These are phyloP conservation scores for Didymella glomerata DNA, from an alignment of 2,329 filamentous ascomycete genomes.

Conservation along the genomic window DNA sequence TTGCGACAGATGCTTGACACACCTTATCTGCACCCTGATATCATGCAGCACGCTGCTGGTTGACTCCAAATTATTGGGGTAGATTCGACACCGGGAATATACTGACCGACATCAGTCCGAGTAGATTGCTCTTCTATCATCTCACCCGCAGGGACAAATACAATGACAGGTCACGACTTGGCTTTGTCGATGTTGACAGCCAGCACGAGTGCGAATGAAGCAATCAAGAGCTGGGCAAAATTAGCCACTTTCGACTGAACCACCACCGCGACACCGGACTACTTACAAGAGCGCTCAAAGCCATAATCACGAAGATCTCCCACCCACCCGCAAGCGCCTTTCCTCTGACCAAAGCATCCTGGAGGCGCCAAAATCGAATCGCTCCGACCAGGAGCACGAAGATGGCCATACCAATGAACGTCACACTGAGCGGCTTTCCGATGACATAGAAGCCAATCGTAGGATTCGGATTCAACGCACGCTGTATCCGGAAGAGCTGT, in stretches of 20 bases:
- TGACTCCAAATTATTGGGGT: constrained; percentile 14
- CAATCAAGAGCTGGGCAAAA: constrained; percentile 25
- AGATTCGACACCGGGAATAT: not conserved
- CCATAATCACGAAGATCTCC: constrained; percentile 63
- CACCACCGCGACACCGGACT: not conserved
- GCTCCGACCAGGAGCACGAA: constrained; percentile 63
- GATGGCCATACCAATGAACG: constrained; percentile 60
- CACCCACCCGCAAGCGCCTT: constrained; percentile 67
- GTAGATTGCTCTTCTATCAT: not conserved
- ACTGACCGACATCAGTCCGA: not conserved
- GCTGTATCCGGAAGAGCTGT: constrained; percentile 71
- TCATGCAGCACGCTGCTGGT: not conserved
- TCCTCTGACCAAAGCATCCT: constrained; percentile 65
- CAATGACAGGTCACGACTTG: not conserved
- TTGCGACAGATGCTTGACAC: constrained; percentile 7
- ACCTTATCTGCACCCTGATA: constrained; percentile 14
- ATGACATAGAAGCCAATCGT: constrained; percentile 68
- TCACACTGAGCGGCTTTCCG: constrained; percentile 66
- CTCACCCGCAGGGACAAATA: not conserved
- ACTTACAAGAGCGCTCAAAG: constrained; percentile 60
- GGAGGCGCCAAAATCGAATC: constrained; percentile 68
- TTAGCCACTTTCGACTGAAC: constrained; percentile 8
- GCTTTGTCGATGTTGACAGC: constrained; percentile 31
- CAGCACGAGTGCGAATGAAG: constrained; percentile 30
- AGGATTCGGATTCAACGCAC: constrained; percentile 53